Evolutionary conservation across 805 yeast genomes (phyloP), one percentile per base, ranked within the genome.

Genomic region (Diddensiella transvaalensis): DNA sequence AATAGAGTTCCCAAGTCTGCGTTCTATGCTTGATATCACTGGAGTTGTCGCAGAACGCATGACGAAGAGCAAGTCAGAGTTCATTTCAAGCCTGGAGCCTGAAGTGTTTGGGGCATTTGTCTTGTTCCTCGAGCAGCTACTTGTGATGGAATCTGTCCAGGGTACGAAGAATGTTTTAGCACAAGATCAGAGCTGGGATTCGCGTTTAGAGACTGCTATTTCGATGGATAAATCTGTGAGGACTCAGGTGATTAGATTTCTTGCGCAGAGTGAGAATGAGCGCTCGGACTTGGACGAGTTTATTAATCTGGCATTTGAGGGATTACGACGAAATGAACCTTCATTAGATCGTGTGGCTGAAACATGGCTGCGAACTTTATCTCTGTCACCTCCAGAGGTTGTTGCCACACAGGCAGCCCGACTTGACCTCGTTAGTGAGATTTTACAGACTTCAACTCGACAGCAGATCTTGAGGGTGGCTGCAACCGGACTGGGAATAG

Each of bases 101-200:
- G 33, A 33, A 22, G 54, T 52, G 4, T 51, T 53, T 17, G 41
- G 49, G 6, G 63, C 68, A 6, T 81, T 81, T 0, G 64, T 81
- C 11, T 63, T 69, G 37, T 87, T 85, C 60, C 63, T 74, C 0
- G 71, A 82, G 22, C 78, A 80, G 49, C 72, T 80, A 6, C 60
- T 88, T 18, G 81, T 83, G 0, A 83, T 86, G 77, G 78, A 85
- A 52, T 77, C 93, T 0, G 66, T 79, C 1, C 57, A 60, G n/a
- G 77, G 70, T 0, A 68, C 73, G 13, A 54, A 64, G 0, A 80
- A 89, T 0, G 81, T 82, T 1, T 63, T 87, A 41, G 78, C 77
- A 0, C 67, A 75, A 19, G 96, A 88, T 61, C 84, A 83, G 52
- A 83, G 84, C 44, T 88, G 96, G 96, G 68, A 71, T 2, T 66